A percentile compares a stretch with the other conserved stretches of the same genome.
Conservation (phyloP, 768 basidiomycete species). For the Psilocybe subaeruginosa region DNA sequence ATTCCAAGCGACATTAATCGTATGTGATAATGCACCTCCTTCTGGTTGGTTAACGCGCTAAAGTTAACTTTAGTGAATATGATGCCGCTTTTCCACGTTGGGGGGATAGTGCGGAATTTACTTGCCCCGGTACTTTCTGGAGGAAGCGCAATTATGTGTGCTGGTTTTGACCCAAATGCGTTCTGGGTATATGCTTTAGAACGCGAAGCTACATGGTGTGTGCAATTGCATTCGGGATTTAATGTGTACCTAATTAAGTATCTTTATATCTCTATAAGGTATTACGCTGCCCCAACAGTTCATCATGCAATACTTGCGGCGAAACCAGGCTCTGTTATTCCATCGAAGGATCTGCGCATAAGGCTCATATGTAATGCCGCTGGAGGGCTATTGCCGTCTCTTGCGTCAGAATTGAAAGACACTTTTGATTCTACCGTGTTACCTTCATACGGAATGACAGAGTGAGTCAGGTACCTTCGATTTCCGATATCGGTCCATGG, state of each 20-base stretch:
- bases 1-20: constrained; percentile 46
- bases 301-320: constrained; percentile 51
- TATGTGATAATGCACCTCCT: constrained; percentile 23
- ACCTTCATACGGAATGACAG: constrained; percentile 65
- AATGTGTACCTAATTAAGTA: constrained; percentile 3
- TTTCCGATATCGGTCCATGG: constrained; percentile 2
- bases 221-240: constrained; percentile 7
- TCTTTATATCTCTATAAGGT: constrained; percentile 32
- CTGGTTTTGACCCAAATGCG: constrained; percentile 53
- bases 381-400: constrained; percentile 54
- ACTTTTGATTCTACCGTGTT: constrained; percentile 57
- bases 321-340: constrained; percentile 32
- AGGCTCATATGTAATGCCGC: constrained; percentile 56
- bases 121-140: constrained; percentile 60
- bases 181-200: constrained; percentile 48
- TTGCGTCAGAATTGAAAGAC: constrained; percentile 48
- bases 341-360: constrained; percentile 37
- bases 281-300: constrained; percentile 52
- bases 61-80: constrained; percentile 36
- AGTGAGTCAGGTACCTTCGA: constrained; percentile 28
- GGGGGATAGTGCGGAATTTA: constrained; percentile 61
- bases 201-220: constrained; percentile 53
- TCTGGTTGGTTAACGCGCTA: not conserved
- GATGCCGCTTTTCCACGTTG: constrained; percentile 66
- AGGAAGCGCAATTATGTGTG: constrained; percentile 56